Conservation (phyloP, 495 filamentous ascomycete genomes). For the Daldinia grandis region DNA sequence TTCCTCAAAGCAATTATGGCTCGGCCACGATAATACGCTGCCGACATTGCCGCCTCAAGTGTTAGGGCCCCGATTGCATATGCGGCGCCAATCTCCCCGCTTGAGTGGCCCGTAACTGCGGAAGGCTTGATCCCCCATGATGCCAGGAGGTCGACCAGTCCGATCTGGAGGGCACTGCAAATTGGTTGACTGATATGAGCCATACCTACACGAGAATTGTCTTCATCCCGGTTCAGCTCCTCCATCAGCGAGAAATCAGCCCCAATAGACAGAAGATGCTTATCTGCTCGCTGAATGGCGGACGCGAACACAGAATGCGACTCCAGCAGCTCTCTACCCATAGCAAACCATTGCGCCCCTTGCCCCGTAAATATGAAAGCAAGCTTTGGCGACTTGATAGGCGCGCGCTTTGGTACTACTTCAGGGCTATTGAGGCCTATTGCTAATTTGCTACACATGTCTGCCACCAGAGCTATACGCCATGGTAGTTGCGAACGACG, state of each 20-base stretch:
- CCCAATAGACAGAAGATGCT: constrained; percentile 42
- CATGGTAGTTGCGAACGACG: constrained; percentile 52
- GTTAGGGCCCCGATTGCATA: constrained; percentile 56
- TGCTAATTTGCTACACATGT: constrained; percentile 49
- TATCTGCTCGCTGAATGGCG: constrained; percentile 47
- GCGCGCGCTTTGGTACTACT: constrained; percentile 40
- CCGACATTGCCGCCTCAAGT: constrained; percentile 61
- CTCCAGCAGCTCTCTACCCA: constrained; percentile 60
- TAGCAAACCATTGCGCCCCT: constrained; percentile 62
- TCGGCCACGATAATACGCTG: constrained; percentile 58
- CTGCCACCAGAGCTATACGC: constrained; percentile 48
- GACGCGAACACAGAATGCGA: constrained; percentile 51
- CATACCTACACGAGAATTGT: constrained; percentile 53
- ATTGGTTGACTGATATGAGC: constrained; percentile 58
- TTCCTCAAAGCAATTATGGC: constrained; percentile 47
- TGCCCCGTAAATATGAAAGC: constrained; percentile 57
- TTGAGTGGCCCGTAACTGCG: constrained; percentile 68
- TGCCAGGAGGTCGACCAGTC: constrained; percentile 61
- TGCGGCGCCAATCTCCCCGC: constrained; percentile 67
- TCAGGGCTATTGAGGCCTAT: constrained; percentile 48
- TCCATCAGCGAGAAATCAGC: constrained; percentile 50
- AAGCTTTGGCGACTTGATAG: constrained; percentile 46
- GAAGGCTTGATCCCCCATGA: constrained; percentile 61
- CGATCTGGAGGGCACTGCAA: constrained; percentile 60
- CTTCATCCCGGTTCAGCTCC: constrained; percentile 47